A percentile compares a stretch with the other conserved stretches of the same genome.
These are phyloP conservation scores for Hericium alpestre DNA, from an alignment of 768 basidiomycete genomes.

Conservation along the genomic window DNA sequence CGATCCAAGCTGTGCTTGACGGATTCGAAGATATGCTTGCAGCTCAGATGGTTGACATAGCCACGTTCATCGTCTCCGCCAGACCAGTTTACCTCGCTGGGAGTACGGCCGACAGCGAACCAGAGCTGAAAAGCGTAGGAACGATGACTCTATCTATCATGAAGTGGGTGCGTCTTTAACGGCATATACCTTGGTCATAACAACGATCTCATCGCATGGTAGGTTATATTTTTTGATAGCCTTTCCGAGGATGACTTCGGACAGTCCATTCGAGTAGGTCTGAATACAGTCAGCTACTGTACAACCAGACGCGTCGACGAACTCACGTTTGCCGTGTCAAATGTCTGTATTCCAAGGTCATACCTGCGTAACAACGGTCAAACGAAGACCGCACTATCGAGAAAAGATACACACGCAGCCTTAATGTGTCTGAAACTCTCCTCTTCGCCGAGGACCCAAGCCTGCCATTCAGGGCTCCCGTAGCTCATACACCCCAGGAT, in stretches of 20 bases:
- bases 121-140: no score
- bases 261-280: constrained; percentile 30
- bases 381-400: neutral
- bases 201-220: constrained; percentile 38
- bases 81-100: constrained; percentile 24
- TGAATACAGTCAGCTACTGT: constrained; percentile 14
- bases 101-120: neutral
- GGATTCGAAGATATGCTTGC: constrained; percentile 51
- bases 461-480: constrained; percentile 20
- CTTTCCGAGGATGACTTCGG: constrained; percentile 36
- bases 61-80: constrained; percentile 20
- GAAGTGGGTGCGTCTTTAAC: no score
- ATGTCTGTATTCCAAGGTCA: constrained; percentile 31
- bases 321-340: constrained; percentile 26
- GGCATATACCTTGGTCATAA: constrained; percentile 35
- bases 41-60: constrained; percentile 27
- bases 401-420: constrained; percentile 20
- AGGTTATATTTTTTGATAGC: constrained; percentile 34
- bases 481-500: constrained; percentile 27
- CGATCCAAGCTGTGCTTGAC: constrained; percentile 48
- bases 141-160: no score
- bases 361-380: neutral
- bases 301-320: neutral
- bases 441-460: constrained; percentile 28
- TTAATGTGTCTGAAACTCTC: constrained; percentile 31